Percentiles rank a stretch among this genome's conserved stretches.
Evolutionary conservation across 2,329 filamentous ascomycete species (phyloP).

Genomic region (Dactylellina drechsleri): DNA sequence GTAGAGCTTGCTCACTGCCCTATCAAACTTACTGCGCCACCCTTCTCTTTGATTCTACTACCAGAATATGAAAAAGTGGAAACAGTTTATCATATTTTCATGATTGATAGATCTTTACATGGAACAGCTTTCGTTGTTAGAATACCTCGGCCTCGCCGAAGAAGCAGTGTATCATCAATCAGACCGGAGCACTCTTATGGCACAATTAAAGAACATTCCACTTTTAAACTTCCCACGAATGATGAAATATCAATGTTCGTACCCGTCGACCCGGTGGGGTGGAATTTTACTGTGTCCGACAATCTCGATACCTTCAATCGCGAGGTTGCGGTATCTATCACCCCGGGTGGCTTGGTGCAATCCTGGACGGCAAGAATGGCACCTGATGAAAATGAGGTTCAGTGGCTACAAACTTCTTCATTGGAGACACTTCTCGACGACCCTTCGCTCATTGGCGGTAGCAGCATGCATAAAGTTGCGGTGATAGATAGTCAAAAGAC

Average conservation of each 20-base stretch:
- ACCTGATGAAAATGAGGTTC: constrained; percentile 66
- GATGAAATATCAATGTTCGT: constrained; percentile 65
- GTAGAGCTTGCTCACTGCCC: constrained; percentile 69
- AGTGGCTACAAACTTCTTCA: constrained; percentile 83
- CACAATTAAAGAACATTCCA: constrained; percentile 63
- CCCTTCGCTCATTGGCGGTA: constrained; percentile 82
- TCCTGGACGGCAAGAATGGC: constrained; percentile 83
- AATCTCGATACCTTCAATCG: constrained; percentile 87
- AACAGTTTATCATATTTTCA: constrained; percentile 46
- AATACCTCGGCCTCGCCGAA: constrained; percentile 47
- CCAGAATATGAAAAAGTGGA: constrained; percentile 71
- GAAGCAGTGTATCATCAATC: constrained; percentile 49
- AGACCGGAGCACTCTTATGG: constrained; percentile 42
- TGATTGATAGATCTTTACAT: constrained; percentile 41
- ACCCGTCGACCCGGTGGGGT: constrained; percentile 86
- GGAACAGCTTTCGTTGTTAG: constrained; percentile 44
- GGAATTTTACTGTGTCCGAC: constrained; percentile 74
- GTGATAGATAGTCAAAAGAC: constrained; percentile 79
- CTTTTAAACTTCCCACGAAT: constrained; percentile 61
- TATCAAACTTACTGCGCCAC: constrained; percentile 74
- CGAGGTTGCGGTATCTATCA: constrained; percentile 88
- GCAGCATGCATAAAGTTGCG: constrained; percentile 85
- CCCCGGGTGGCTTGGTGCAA: constrained; percentile 75
- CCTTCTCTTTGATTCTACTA: constrained; percentile 80
- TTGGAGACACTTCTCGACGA: constrained; percentile 80